phyloP scores from a whole-genome alignment of 495 filamentous ascomycete species.

The Aspergillus kassunensis region DNA sequence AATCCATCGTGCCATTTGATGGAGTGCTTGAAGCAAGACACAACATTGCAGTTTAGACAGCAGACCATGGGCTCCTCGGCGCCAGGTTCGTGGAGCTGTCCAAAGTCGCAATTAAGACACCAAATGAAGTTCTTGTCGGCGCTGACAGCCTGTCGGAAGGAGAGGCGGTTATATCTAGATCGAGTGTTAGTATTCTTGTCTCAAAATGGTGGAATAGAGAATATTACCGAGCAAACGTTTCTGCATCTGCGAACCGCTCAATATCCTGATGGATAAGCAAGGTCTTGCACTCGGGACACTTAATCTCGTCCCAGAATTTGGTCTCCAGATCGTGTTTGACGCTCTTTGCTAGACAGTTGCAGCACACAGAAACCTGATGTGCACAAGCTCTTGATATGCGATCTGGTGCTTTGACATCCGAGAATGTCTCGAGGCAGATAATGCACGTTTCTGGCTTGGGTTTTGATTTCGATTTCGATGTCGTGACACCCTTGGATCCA shows the following conservation, averaged over 20 bases:
- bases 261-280: conserved; percentile 9
- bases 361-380: conserved; percentile 7
- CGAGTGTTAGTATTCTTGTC: background rate
- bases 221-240: conserved; percentile 2
- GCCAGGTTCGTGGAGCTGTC: conserved; percentile 9
- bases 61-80: conserved; percentile 2
- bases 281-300: conserved; percentile 11
- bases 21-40: conserved; percentile 13
- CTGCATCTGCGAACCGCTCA: conserved; percentile 5
- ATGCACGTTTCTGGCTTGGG: conserved; percentile 3
- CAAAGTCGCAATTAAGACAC: conserved; percentile 12
- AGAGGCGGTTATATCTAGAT: conserved; percentile 7
- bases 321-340: conserved; percentile 13
- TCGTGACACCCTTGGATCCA: background rate
- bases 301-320: conserved; percentile 14
- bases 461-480: background rate
- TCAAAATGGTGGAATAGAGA: background rate
- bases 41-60: conserved; percentile 1
- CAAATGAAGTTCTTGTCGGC: conserved; percentile 14
- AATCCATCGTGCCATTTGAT: conserved; percentile 15
- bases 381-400: conserved; percentile 6
- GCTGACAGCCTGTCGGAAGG: conserved; percentile 7
- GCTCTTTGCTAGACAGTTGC: conserved; percentile 7
- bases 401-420: background rate
- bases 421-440: conserved; percentile 12